phyloP scores from a whole-genome alignment of 2,329 filamentous ascomycete genomes.

The Colletotrichum incanum region DNA sequence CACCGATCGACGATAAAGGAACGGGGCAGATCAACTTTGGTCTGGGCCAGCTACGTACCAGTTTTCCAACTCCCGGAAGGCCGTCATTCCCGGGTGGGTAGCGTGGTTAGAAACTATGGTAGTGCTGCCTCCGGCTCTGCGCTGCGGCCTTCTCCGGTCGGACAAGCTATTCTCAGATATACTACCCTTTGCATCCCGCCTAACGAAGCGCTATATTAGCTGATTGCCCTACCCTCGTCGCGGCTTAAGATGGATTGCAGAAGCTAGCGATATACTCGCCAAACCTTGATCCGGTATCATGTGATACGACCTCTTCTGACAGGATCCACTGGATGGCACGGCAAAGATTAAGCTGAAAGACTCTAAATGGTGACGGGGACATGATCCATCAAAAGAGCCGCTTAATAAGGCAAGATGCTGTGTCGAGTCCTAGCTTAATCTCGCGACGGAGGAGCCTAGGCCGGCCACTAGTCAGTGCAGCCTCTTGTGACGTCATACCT shows the following conservation, averaged over 20 bases:
- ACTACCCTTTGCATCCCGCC: background rate
- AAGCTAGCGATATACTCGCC: background rate
- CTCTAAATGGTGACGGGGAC: background rate
- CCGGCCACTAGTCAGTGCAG: slow-evolving; percentile 7
- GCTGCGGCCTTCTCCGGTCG: slow-evolving; percentile 8
- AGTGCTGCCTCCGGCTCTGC: slow-evolving; percentile 15
- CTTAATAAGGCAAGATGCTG: background rate
- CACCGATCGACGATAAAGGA: slow-evolving; percentile 15
- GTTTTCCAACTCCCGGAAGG: slow-evolving; percentile 5
- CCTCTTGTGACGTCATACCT: slow-evolving; percentile 9
- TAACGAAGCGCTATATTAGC: background rate
- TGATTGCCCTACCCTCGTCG: background rate
- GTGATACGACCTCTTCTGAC: background rate
- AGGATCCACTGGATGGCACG: background rate
- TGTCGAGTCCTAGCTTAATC: background rate
- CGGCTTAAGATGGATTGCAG: background rate
- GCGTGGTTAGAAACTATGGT: slow-evolving; percentile 2
- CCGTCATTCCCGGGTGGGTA: slow-evolving; percentile 2
- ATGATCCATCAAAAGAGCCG: background rate
- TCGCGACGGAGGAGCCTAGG: background rate
- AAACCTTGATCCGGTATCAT: background rate
- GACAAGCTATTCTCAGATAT: slow-evolving; percentile 8
- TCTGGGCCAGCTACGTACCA: background rate
- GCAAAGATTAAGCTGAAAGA: background rate
- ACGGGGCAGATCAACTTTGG: background rate